A percentile compares a stretch with the other conserved stretches of the same genome.
Evolutionary conservation across 2,329 filamentous ascomycete genomes (phyloP).

Genomic region (Cephalotrichum gorgonifer): DNA sequence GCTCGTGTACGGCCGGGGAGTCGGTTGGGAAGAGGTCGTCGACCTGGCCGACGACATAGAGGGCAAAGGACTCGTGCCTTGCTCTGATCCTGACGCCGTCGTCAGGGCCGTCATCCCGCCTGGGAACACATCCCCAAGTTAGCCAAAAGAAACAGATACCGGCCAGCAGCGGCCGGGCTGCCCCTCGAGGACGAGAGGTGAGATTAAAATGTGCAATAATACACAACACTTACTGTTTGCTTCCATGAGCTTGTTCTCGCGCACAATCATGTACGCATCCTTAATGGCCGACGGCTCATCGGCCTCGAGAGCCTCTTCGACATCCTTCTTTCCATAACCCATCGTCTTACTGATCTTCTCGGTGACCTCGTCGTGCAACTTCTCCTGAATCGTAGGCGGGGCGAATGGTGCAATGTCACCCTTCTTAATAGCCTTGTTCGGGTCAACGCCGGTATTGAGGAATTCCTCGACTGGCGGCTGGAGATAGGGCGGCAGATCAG

Average conservation of each 20-base stretch:
- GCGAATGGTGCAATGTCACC: conserved; percentile 72
- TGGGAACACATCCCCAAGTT: background rate
- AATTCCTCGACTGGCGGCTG: conserved; percentile 85
- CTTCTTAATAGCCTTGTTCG: conserved; percentile 80
- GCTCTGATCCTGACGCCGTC: conserved; percentile 7
- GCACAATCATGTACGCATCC: conserved; percentile 95
- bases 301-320: conserved; percentile 84
- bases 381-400: conserved; percentile 69
- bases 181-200: background rate
- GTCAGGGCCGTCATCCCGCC: conserved; percentile 10
- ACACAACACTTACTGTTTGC: conserved; percentile 64
- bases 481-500: conserved; percentile 77
- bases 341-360: conserved; percentile 96
- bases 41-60: conserved; percentile 46
- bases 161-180: too few species aligned
- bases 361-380: conserved; percentile 84
- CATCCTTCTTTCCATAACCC: conserved; percentile 92
- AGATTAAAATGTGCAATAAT: background rate
- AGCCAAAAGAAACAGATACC: too few species aligned
- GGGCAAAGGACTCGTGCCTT: conserved; percentile 16
- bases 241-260: conserved; percentile 96
- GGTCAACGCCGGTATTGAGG: conserved; percentile 85
- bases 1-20: conserved; percentile 54
- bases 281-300: conserved; percentile 97
- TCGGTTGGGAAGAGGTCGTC: conserved; percentile 31